These are phyloP conservation scores for Dentiscutata heterogama DNA, from an alignment of 371 early-diverging fungal species.

Conservation along the genomic window DNA sequence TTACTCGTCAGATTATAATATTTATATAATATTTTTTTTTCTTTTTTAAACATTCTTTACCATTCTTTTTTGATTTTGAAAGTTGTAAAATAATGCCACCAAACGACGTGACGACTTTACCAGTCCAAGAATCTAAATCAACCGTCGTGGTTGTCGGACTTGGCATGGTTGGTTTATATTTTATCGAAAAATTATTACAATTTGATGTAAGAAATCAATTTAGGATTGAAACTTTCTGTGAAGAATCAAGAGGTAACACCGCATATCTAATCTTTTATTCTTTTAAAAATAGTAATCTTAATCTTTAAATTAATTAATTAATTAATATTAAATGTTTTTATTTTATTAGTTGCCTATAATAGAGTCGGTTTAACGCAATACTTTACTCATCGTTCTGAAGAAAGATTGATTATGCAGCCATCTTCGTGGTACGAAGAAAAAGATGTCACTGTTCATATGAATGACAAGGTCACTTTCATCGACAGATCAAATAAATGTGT, in stretches of 20 bases:
- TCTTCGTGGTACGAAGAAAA: constrained; percentile 65
- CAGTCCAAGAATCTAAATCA: constrained; percentile 1
- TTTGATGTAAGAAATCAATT: constrained; percentile 60
- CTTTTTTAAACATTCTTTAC: neutral
- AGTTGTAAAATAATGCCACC: neutral
- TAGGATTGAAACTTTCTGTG: constrained; percentile 63
- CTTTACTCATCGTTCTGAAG: constrained; percentile 64
- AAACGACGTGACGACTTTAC: neutral
- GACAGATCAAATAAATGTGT: constrained; percentile 54
- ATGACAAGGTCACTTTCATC: constrained; percentile 60
- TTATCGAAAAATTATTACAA: constrained; percentile 68
- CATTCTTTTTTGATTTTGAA: neutral
- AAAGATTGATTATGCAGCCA: constrained; percentile 61
- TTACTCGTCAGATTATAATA: too few relatives aligned
- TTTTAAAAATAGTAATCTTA: too few relatives aligned
- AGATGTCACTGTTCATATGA: constrained; percentile 54
- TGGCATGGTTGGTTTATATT: constrained; percentile 75
- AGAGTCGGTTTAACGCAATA: constrained; percentile 74
- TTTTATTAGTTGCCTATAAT: constrained; percentile 61
- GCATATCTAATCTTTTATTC: constrained; percentile 16
- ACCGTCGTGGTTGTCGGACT: constrained; percentile 68
- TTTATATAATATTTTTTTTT: neutral
- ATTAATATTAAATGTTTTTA: neutral
- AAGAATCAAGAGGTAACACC: constrained; percentile 61
- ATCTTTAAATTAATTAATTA: neutral